Conservation (phyloP, 2,329 filamentous ascomycete genomes). For the Pseudopyrenochaeta lycopersici region DNA sequence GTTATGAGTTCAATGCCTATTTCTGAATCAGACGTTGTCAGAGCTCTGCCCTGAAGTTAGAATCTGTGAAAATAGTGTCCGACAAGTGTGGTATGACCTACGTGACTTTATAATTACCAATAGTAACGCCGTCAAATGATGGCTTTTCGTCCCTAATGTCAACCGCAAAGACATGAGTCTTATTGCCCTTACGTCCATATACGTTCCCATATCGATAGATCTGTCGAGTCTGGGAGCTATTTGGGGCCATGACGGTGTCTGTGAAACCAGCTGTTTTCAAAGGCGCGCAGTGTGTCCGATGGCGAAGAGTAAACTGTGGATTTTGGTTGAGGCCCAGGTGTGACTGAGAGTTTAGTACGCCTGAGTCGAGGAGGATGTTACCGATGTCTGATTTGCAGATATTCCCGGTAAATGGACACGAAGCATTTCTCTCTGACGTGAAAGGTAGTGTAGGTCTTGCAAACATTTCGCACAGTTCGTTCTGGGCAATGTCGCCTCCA, state of each 20-base stretch:
- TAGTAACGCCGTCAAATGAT: too few species aligned
- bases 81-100: too few species aligned
- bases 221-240: neutral
- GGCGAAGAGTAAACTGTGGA: neutral
- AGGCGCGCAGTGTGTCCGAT: neutral
- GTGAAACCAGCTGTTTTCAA: neutral
- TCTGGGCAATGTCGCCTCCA: neutral
- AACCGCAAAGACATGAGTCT: too few species aligned
- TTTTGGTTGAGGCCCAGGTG: constrained; percentile 17
- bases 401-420: constrained; percentile 17
- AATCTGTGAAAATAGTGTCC: too few species aligned
- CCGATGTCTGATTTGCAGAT: constrained; percentile 8
- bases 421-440: constrained; percentile 3
- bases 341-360: constrained; percentile 23
- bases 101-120: too few species aligned
- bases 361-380: constrained; percentile 26
- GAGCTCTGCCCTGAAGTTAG: too few species aligned
- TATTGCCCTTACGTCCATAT: neutral
- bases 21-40: too few species aligned
- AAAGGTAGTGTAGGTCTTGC: constrained; percentile 5
- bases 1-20: neutral
- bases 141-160: too few species aligned
- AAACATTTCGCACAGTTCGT: constrained; percentile 7
- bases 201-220: neutral
- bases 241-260: neutral